Conservation (phyloP, 352 stramenopile genomes). For the Pythium inflatum region DNA sequence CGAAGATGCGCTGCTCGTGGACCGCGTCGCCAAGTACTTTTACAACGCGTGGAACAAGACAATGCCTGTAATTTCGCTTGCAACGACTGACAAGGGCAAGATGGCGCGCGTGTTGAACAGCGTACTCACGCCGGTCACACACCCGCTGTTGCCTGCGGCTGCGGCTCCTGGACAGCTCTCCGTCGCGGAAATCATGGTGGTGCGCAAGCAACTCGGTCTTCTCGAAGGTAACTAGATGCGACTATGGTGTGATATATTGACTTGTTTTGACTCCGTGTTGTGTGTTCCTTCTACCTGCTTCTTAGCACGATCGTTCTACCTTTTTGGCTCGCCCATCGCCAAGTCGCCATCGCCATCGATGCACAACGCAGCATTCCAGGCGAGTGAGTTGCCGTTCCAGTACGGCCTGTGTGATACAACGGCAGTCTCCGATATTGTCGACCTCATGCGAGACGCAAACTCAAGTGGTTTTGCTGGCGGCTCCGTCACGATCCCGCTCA, state of each 20-base stretch:
- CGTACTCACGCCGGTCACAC: conserved; percentile 96
- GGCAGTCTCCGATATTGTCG: conserved; percentile 46
- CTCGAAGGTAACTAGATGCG: conserved; percentile 72
- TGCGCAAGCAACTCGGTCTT: conserved; percentile 82
- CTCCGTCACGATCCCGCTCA: conserved; percentile 98
- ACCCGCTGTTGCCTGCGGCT: conserved; percentile 90
- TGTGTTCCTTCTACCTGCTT: conserved; percentile 15
- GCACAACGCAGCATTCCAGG: conserved; percentile 95
- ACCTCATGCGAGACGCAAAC: conserved; percentile 40
- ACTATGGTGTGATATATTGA: conserved; percentile 10
- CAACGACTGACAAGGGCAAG: conserved; percentile 92
- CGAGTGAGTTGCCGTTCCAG: conserved; percentile 83
- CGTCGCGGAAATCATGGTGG: conserved; percentile 91
- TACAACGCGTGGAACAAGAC: conserved; percentile 51
- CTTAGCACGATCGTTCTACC: conserved; percentile 90
- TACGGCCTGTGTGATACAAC: conserved; percentile 90
- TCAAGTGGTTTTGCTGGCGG: conserved; percentile 90
- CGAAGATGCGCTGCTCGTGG: conserved; percentile 89
- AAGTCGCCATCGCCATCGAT: conserved; percentile 97
- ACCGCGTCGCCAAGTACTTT: conserved; percentile 67
- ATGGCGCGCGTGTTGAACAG: conserved; percentile 95
- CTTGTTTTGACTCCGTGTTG: neutral
- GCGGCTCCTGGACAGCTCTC: conserved; percentile 97
- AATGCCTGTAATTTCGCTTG: conserved; percentile 95
- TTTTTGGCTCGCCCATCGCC: conserved; percentile 96